phyloP scores from a whole-genome alignment of 495 filamentous ascomycete genomes.

The Neurospora sp. region DNA sequence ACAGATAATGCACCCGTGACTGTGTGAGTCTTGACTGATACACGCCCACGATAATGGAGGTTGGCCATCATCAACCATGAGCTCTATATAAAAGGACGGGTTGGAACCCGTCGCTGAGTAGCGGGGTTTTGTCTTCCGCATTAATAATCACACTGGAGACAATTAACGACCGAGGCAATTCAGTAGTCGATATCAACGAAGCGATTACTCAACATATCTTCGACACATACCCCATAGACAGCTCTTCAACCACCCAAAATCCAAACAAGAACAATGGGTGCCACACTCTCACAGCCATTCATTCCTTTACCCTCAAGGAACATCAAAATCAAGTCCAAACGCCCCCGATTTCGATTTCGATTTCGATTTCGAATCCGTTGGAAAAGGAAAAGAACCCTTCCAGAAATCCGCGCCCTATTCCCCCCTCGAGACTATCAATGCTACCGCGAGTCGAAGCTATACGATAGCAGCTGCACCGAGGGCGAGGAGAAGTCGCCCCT shows the following conservation, averaged over 20 bases:
- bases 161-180: background rate
- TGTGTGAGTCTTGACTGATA: background rate
- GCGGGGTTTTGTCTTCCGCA: background rate
- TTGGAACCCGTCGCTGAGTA: background rate
- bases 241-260: background rate
- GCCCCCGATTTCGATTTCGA: background rate
- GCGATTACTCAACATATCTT: background rate
- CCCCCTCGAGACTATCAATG: too few relatives aligned
- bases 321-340: background rate
- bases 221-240: background rate
- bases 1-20: background rate
- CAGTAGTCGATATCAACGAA: background rate
- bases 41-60: background rate
- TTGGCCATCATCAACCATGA: background rate
- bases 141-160: background rate
- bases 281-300: background rate
- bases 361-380: background rate
- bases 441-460: background rate
- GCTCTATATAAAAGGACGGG: background rate
- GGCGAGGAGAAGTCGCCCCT: background rate
- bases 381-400: background rate
- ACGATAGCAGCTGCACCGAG: background rate
- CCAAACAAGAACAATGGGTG: background rate
- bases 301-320: background rate
- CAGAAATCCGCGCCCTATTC: background rate